These are phyloP conservation scores for Solanum pimpinellifolium DNA, from an alignment of 257 asterid species.

Conservation along the genomic window DNA sequence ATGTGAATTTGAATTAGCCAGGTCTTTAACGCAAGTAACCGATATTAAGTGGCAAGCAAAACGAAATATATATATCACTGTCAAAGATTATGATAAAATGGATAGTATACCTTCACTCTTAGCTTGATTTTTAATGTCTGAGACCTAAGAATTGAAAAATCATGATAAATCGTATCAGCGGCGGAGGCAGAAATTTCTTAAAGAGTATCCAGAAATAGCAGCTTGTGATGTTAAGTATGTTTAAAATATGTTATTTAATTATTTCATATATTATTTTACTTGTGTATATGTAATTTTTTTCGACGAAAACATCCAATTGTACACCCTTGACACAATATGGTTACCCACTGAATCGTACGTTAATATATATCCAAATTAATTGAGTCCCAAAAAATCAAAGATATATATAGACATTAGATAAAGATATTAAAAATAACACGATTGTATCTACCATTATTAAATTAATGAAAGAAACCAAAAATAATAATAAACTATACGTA, in stretches of 20 bases:
- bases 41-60: neutral
- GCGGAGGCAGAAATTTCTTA: too few relatives aligned
- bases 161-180: neutral
- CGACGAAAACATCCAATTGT: too few relatives aligned
- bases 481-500: neutral
- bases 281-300: too few relatives aligned
- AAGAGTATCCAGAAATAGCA: too few relatives aligned
- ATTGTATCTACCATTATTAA: neutral
- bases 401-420: neutral
- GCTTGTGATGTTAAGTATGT: too few relatives aligned
- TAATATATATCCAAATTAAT: neutral
- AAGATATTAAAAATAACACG: neutral
- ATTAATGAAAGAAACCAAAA: neutral
- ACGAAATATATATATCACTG: neutral
- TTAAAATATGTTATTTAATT: too few relatives aligned
- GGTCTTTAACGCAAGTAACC: fast-evolving
- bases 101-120: neutral
- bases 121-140: neutral
- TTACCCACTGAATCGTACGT: too few relatives aligned
- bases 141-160: neutral
- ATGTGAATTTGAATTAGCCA: neutral
- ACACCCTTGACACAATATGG: neutral
- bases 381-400: neutral
- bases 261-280: fast-evolving
- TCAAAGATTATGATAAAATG: neutral